Evolutionary conservation across 78 protist genomes (phyloP).

Genomic region (Salpingoeca rosetta): DNA sequence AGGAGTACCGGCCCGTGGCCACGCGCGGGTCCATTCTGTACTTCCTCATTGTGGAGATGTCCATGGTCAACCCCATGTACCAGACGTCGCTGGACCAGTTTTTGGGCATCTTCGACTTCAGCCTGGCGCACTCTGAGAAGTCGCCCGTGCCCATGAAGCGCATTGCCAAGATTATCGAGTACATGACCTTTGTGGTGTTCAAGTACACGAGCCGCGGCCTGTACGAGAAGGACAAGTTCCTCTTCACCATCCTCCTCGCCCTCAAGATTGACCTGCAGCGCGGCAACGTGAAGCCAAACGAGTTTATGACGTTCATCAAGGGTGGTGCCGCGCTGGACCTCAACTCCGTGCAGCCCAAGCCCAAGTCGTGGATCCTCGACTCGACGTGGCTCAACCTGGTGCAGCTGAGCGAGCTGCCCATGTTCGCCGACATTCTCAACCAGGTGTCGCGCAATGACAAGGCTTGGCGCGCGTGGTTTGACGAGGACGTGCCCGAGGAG

Average conservation of each 20-base stretch:
- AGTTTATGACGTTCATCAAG: slow-evolving; percentile 28
- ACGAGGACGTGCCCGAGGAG: slow-evolving; percentile 58
- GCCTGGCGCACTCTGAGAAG: slow-evolving; percentile 24
- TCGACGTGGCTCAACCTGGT: slow-evolving; percentile 55
- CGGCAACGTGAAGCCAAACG: slow-evolving; percentile 34
- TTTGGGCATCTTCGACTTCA: slow-evolving; percentile 47
- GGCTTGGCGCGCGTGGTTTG: slow-evolving; percentile 64
- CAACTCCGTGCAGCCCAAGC: slow-evolving; percentile 29
- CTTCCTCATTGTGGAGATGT: slow-evolving; percentile 71
- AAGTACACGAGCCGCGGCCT: slow-evolving; percentile 59
- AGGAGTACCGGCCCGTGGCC: slow-evolving; percentile 79
- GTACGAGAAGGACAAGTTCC: slow-evolving; percentile 79
- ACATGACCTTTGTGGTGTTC: slow-evolving; percentile 47
- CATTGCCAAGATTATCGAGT: slow-evolving; percentile 34
- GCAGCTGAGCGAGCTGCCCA: slow-evolving; percentile 16
- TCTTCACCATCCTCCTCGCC: slow-evolving; percentile 71
- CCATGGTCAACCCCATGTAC: slow-evolving; percentile 72
- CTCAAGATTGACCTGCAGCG: slow-evolving; percentile 27
- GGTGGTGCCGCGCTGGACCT: slow-evolving; percentile 68
- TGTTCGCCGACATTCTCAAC: slow-evolving; percentile 40
- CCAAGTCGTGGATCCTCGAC: slow-evolving; percentile 53
- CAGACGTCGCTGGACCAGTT: slow-evolving; percentile 72
- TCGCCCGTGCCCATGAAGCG: slow-evolving; percentile 34
- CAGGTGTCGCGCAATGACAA: slow-evolving; percentile 20
- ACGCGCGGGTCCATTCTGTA: slow-evolving; percentile 71